Conservation (phyloP, 2,329 filamentous ascomycete genomes). For the Calonectria leucothoes region DNA sequence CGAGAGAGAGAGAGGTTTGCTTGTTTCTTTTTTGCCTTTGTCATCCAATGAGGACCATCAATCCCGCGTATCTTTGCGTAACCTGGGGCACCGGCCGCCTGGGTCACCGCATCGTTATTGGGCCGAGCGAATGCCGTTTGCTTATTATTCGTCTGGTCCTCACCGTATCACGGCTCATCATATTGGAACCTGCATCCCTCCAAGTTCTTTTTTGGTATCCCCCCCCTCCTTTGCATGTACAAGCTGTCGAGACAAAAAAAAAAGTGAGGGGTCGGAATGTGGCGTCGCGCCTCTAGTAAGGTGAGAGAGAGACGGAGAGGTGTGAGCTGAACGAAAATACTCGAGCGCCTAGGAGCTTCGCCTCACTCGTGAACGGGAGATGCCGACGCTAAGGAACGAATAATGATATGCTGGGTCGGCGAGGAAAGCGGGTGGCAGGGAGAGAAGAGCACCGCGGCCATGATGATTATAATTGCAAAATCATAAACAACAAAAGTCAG, state of each 20-base stretch:
- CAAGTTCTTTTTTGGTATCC: background rate
- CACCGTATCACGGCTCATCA: background rate
- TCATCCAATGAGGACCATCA: background rate
- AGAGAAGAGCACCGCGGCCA: background rate
- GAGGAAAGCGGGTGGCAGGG: background rate
- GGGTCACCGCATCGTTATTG: background rate
- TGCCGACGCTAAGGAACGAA: background rate
- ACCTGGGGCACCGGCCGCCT: background rate
- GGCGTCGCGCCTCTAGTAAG: background rate
- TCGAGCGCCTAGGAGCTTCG: background rate
- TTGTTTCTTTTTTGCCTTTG: background rate
- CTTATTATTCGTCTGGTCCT: background rate
- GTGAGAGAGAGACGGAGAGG: background rate
- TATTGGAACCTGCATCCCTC: background rate
- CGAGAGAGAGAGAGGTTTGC: background rate
- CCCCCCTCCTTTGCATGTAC: background rate
- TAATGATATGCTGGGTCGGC: too few relatives aligned
- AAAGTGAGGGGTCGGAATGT: background rate
- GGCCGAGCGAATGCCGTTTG: background rate
- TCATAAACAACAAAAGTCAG: background rate
- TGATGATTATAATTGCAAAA: background rate
- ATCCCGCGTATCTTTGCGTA: background rate
- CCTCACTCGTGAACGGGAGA: constrained; percentile 1
- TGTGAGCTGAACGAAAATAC: background rate
- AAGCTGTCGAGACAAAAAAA: background rate